Evolutionary conservation across 306 rosid species (phyloP), one percentile per base, ranked within the genome.

Genomic region (Vigna mungo): DNA sequence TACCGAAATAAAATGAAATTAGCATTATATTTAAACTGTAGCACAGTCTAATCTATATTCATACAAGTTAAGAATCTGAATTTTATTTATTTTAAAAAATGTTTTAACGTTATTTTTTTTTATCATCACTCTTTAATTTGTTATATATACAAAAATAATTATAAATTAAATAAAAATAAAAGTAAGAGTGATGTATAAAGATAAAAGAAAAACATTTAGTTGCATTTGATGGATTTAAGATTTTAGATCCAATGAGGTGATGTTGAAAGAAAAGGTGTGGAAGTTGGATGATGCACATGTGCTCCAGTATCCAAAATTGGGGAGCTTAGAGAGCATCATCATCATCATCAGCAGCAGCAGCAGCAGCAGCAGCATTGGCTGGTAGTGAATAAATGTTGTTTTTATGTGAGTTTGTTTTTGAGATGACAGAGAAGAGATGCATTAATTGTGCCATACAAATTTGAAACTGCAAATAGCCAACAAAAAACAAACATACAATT

Each of bases 401-500:
- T 72, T 62, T 72, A 56, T 48, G 62, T 68, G 81, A 80, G 81
- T 78, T 83, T 77, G 41, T 36, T 74, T 66, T 37, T 11, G 78
- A 63, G 81, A 87, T 78, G 85, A 85, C 86, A 82, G 71, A 86
- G 80, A 89, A 81, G 86, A 77, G 86, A 86, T 76, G 79, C 88
- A 83, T 83, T 79, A 82, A 88, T 74, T 78, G 85, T 89, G 90
- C 84, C 85, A 86, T 84, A 80, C 87, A 90, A 84, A 71, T 86
- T 84, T 84, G 73, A 80, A 87, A 83, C 73, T 80, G 83, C 72
- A 83, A 86, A 82, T 74, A 83, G 78, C 87, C 86, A 86, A 87
- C 78, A 85, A 84, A 70, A 77, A 76, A 36, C 85, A 80, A 87
- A 78, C 90, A 86, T 86, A 91, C 87, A 85, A 77, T 87, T 86